Conservation (phyloP, 1,284 basidiomycete species). For the Peniophora sp. region DNA sequence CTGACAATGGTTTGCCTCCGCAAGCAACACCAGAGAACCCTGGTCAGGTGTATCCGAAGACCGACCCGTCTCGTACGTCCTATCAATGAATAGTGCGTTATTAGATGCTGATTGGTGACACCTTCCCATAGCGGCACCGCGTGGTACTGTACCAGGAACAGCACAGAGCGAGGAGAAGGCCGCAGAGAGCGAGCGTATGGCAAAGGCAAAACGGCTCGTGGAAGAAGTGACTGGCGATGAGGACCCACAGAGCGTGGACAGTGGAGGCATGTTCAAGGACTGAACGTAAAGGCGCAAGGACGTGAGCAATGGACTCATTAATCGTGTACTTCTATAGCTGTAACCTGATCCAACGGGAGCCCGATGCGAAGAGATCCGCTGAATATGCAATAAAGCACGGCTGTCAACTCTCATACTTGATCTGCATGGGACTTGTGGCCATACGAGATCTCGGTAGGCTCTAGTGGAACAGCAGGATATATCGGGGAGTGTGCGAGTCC, state of each 20-base stretch:
- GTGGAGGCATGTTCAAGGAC: constrained; percentile 3
- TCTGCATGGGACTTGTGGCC: too few relatives aligned
- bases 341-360: too few relatives aligned
- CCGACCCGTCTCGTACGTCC: constrained; percentile 1
- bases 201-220: background rate
- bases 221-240: background rate
- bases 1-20: background rate
- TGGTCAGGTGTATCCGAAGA: constrained; percentile 1
- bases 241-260: constrained; percentile 2
- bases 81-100: background rate
- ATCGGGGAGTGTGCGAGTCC: too few relatives aligned
- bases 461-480: too few relatives aligned
- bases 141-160: background rate
- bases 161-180: background rate
- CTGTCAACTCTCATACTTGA: too few relatives aligned
- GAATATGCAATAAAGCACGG: too few relatives aligned
- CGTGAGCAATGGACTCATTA: too few relatives aligned
- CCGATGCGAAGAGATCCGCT: too few relatives aligned
- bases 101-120: background rate
- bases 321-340: too few relatives aligned
- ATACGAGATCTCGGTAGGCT: too few relatives aligned
- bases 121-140: background rate
- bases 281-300: background rate
- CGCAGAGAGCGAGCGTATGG: background rate
- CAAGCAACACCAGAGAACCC: constrained; percentile 1